phyloP scores from a whole-genome alignment of 2,329 filamentous ascomycete genomes.

The Fusarium sp. region DNA sequence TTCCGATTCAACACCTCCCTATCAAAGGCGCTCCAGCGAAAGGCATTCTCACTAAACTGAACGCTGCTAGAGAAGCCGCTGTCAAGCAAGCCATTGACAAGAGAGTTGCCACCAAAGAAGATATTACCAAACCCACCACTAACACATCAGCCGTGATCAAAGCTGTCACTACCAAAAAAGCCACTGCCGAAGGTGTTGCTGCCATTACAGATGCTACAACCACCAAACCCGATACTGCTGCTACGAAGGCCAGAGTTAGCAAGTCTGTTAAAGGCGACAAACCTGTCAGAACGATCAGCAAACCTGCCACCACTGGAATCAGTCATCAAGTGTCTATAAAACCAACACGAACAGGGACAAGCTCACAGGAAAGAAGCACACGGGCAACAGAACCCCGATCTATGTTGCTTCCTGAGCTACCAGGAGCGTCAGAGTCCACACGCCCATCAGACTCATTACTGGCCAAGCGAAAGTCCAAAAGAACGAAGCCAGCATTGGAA shows the following conservation, averaged over 20 bases:
- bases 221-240: not conserved
- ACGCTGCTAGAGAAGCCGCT: not conserved
- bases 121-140: not conserved
- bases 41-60: not conserved
- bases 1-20: not conserved
- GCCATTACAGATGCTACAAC: not conserved
- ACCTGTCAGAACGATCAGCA: not conserved
- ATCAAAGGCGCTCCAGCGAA: not conserved
- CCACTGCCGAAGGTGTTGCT: not conserved
- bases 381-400: not conserved
- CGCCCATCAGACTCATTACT: not conserved
- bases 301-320: not conserved
- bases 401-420: not conserved
- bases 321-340: not conserved
- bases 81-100: not conserved
- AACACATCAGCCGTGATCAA: not conserved
- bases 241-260: not conserved
- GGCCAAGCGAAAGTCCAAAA: not conserved
- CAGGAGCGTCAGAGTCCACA: not conserved
- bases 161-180: not conserved
- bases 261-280: not conserved
- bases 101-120: not conserved
- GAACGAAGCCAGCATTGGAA: not conserved
- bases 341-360: not conserved
- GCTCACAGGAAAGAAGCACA: not conserved